Evolutionary conservation across 371 early-diverging fungal genomes (phyloP).

Genomic region (Chytridiales sp.): DNA sequence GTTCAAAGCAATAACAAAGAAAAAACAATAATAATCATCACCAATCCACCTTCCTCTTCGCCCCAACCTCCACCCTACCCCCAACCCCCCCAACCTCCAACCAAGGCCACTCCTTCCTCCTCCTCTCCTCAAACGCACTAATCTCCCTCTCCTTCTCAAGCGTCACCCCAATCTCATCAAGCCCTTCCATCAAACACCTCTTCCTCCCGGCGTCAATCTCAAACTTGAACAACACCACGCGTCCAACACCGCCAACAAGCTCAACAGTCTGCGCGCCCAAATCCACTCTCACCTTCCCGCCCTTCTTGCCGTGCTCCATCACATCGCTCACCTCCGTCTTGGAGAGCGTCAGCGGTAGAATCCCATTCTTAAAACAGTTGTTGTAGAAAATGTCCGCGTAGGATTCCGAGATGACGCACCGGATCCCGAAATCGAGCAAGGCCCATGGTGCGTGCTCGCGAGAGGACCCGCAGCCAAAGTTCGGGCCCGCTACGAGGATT

Average conservation of each 20-base stretch:
- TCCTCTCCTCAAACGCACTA: constrained; percentile 52
- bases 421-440: constrained; percentile 68
- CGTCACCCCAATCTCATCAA: constrained; percentile 72
- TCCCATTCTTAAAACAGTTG: constrained; percentile 73
- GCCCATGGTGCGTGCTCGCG: constrained; percentile 79
- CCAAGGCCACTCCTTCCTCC: constrained; percentile 61
- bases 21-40: not conserved
- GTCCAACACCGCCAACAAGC: constrained; percentile 53
- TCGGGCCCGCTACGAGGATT: constrained; percentile 64
- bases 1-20: not conserved
- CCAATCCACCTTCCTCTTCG: constrained; percentile 16
- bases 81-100: constrained; percentile 38
- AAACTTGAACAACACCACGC: constrained; percentile 45
- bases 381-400: constrained; percentile 72
- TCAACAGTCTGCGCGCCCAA: constrained; percentile 56
- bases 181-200: constrained; percentile 63
- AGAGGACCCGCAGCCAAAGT: constrained; percentile 72
- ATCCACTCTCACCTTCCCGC: constrained; percentile 31
- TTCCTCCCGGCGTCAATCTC: constrained; percentile 62
- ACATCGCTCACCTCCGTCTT: constrained; percentile 29
- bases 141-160: constrained; percentile 61
- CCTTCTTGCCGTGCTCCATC: constrained; percentile 30
- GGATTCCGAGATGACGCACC: constrained; percentile 64
- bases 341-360: constrained; percentile 55
- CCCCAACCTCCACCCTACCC: not conserved